phyloP scores from a whole-genome alignment of 164 flowering plant species.

The Chimonanthus praecox region DNA sequence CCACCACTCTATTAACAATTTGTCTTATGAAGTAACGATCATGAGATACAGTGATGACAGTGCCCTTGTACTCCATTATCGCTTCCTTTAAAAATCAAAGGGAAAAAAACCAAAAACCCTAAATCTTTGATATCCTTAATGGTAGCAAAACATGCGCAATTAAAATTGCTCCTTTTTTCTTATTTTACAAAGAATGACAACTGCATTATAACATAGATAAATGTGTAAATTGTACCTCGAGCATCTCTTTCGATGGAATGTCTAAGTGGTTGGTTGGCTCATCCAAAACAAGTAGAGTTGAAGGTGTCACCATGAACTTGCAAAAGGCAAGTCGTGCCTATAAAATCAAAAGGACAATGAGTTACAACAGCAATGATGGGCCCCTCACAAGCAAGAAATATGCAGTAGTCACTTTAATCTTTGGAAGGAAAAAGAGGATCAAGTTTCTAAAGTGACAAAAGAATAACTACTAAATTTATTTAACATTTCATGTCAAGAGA shows the following conservation, averaged over 20 bases:
- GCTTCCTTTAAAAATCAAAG: conserved; percentile 59
- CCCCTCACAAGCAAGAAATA: no score
- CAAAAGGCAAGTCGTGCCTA: conserved; percentile 97
- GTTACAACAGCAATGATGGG: not conserved
- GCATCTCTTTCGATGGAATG: conserved; percentile 99
- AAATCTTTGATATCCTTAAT: not conserved
- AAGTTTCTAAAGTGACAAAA: no score
- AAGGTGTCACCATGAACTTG: conserved; percentile 96
- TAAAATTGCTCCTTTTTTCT: no score
- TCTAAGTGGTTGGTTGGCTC: conserved; percentile 99
- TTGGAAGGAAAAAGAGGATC: no score
- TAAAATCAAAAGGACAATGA: not conserved
- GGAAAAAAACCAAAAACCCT: not conserved
- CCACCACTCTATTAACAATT: conserved; percentile 92
- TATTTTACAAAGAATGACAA: not conserved
- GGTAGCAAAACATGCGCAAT: not conserved
- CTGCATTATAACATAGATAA: not conserved
- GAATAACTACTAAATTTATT: no score
- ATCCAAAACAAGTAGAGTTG: conserved; percentile 88
- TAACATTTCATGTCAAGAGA: not conserved
- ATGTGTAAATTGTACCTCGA: conserved; percentile 55
- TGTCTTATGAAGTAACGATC: conserved; percentile 91
- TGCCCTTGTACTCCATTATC: conserved; percentile 76
- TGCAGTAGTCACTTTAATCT: no score
- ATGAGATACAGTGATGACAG: conserved; percentile 93